Evolutionary conservation across 108 stramenopile genomes (phyloP).

Genomic region (Skeletonema tropicum): DNA sequence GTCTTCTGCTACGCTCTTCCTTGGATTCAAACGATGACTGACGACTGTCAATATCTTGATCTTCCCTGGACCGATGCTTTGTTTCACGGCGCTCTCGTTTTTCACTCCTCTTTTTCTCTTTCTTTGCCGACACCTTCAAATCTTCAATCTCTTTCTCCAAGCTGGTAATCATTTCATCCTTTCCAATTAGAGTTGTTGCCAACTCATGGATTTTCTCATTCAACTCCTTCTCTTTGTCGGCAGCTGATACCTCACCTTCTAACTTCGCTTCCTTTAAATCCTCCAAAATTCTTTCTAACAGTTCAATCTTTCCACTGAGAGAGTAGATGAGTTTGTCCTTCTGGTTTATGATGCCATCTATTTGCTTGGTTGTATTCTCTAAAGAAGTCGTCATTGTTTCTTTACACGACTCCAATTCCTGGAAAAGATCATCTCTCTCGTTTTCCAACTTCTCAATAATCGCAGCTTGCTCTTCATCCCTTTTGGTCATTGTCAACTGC

Average conservation of each 20-base stretch:
- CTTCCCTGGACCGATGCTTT: background rate
- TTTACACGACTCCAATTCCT: constrained; percentile 30
- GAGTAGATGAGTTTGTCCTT: constrained; percentile 41
- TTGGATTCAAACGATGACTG: background rate
- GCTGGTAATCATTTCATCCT: constrained; percentile 20
- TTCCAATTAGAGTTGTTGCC: constrained; percentile 29
- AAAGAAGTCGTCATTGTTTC: constrained; percentile 22
- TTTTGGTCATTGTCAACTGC: constrained; percentile 15
- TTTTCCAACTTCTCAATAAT: background rate
- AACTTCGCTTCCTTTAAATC: constrained; percentile 20
- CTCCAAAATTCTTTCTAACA: constrained; percentile 28
- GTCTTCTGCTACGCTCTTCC: background rate
- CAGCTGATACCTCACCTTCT: background rate
- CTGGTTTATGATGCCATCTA: constrained; percentile 33
- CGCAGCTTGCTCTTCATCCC: constrained; percentile 9
- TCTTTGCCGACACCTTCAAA: background rate
- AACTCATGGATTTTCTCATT: constrained; percentile 33
- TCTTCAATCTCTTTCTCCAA: constrained; percentile 10
- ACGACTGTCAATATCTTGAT: background rate
- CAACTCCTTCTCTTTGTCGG: constrained; percentile 17
- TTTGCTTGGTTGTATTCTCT: constrained; percentile 15
- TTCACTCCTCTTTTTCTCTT: background rate
- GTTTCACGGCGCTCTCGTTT: background rate
- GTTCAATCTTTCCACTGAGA: constrained; percentile 30
- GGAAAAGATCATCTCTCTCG: constrained; percentile 13